Evolutionary conservation across 1,139 yeast species (phyloP).

Genomic region (Suhomyces bribrorum): DNA sequence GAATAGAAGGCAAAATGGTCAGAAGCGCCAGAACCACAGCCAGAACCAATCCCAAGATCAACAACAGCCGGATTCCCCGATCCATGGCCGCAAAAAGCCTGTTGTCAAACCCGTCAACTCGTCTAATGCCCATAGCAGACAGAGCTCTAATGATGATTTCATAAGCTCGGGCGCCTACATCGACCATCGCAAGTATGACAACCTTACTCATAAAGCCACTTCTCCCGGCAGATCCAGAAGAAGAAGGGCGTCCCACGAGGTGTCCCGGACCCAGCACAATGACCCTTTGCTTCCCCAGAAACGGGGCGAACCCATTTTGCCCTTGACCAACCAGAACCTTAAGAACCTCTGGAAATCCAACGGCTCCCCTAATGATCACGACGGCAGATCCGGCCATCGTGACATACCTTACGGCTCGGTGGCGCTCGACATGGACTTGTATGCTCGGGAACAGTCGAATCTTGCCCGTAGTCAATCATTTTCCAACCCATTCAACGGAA

Average conservation of each 20-base stretch:
- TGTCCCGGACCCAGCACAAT: background rate
- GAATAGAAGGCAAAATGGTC: background rate
- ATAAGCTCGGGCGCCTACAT: constrained; percentile 28
- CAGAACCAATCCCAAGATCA: background rate
- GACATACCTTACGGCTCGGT: constrained; percentile 22
- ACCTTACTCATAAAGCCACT: constrained; percentile 32
- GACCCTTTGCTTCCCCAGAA: background rate
- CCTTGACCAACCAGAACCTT: constrained; percentile 42
- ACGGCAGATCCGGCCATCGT: background rate
- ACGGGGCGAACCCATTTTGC: constrained; percentile 20
- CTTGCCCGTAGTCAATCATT: constrained; percentile 20
- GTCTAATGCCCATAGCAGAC: constrained; percentile 7
- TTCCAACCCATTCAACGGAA: constrained; percentile 19
- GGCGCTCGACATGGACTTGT: constrained; percentile 44
- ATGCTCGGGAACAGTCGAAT: constrained; percentile 37
- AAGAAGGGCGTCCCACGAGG: constrained; percentile 22
- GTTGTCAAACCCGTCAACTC: background rate
- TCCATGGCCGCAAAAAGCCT: background rate
- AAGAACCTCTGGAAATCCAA: constrained; percentile 24
- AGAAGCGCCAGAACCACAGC: background rate
- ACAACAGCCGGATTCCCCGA: background rate
- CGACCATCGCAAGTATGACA: constrained; percentile 36
- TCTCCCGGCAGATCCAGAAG: constrained; percentile 37
- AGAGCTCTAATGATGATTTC: constrained; percentile 12
- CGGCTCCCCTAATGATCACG: constrained; percentile 12